Conservation (phyloP, 1,284 basidiomycete species). For the Sanghuangporus baumii region DNA sequence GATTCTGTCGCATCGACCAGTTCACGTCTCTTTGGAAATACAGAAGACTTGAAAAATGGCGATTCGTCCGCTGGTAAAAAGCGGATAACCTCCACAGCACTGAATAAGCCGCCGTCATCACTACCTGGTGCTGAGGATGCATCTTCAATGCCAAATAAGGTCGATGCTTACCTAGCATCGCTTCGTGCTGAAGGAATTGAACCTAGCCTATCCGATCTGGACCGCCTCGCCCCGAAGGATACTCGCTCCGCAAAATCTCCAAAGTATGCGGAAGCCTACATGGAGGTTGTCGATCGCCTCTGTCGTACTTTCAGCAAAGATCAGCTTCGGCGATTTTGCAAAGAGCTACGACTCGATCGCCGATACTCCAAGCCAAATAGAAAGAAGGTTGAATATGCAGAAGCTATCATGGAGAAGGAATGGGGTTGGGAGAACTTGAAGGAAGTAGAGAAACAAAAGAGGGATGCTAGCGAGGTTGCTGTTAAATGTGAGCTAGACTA, state of each 20-base stretch:
- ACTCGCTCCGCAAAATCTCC: slow-evolving; percentile 35
- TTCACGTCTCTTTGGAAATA: not conserved
- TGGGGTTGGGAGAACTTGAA: slow-evolving; percentile 65
- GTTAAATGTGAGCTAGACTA: slow-evolving; percentile 37
- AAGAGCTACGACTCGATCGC: slow-evolving; percentile 38
- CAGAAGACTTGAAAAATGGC: not conserved
- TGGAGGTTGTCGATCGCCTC: slow-evolving; percentile 42
- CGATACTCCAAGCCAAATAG: slow-evolving; percentile 28
- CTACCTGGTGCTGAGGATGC: slow-evolving; percentile 18
- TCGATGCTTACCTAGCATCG: slow-evolving; percentile 50
- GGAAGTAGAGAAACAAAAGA: slow-evolving; percentile 42
- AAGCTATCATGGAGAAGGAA: slow-evolving; percentile 52
- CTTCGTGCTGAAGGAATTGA: slow-evolving; percentile 38
- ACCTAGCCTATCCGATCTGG: slow-evolving; percentile 50
- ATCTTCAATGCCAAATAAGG: slow-evolving; percentile 33
- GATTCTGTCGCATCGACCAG: slow-evolving; percentile 6
- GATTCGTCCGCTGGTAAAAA: not conserved
- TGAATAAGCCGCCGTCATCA: not conserved
- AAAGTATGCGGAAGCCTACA: slow-evolving; percentile 50
- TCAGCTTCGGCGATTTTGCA: slow-evolving; percentile 52
- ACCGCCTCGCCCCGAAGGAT: slow-evolving; percentile 39
- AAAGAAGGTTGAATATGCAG: slow-evolving; percentile 45
- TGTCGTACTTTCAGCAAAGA: slow-evolving; percentile 57
- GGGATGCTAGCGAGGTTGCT: slow-evolving; percentile 48
- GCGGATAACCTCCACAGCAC: not conserved